Base-by-base conservation (phyloP, 148 eudicot species). In the Rhododendron molle region DNA sequence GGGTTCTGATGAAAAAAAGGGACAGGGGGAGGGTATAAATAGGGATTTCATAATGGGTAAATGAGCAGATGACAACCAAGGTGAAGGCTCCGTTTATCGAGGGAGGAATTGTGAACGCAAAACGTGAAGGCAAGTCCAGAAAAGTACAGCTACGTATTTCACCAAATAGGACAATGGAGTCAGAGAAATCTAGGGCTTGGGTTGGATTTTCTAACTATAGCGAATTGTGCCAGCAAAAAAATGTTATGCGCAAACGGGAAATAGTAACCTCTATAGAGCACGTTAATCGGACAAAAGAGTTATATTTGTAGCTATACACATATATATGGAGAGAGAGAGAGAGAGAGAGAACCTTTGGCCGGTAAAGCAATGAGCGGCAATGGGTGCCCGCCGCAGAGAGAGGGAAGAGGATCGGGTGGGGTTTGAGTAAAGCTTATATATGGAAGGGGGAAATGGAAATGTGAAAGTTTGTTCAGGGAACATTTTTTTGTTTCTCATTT, bases 301-400 rank as follows among this genome's bases (percentile, higher is more conserved):
- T 36, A 76, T 76, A 26, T 74, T 36, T 13, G 0, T 8, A 38
- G n/a, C 79, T 74, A 16, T 74, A 34, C 6, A 18, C 1, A 15
- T 13, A 76, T 6, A 77, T 0, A n/a, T 14, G 21, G 46, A 38
- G 44, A 30, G 46, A 38, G 38, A 26, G 34, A 72, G 18, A 73
- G 78, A 73, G 52, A 77, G 50, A 76, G 80, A 76, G 32, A 77
- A 44, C 52, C 80, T 77, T 10, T 77, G 80, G 80, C 80, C 30
- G 50, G 80, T 2, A 23, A 77, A 77, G 80, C 80, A 10, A 77
- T 11, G 49, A 77, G 80, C 52, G 80, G 78, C 38, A 43, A 21
- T 76, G 1, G 26, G 80, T 21, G 80, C 80, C 44, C 23, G 47
- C 80, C 47, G 49, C 32, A 10, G 16, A 23, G 52, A 40, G 44